Evolutionary conservation across 192 early-diverging fungal species (phyloP), one percentile per base, ranked within the genome.

Genomic region (Coemansia javaensis): DNA sequence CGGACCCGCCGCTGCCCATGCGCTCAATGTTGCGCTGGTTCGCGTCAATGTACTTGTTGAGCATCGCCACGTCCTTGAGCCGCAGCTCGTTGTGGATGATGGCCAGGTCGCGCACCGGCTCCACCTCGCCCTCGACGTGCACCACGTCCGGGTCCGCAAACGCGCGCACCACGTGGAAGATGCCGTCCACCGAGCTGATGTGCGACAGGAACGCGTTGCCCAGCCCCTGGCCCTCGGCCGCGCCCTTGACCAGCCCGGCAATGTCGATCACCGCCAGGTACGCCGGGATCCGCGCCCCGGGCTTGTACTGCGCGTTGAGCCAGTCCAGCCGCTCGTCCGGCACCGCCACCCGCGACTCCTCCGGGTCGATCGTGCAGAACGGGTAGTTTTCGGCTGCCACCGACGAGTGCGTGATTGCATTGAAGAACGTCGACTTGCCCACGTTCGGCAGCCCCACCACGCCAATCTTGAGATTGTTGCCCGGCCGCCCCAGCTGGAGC

Each of bases 361-460:
- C 77, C 15, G 96, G 96, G 56, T 96, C 92, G 67, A 89, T 93
- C 24, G 91, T 97, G 75, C 90, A 94, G 82, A 98, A 98, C 47
- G 96, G 96, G 66, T 91, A 97, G 81, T 97, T 98, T 62, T 93
- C 92, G 35, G 93, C 85, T 17, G 82, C 69, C 11, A 74, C 82
- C 17, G 78, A 57, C 33, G 77, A 82, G 56, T 78, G 84, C 44
- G 85, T 85, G 49, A 91, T 79, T 28, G 85, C 87, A 64, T 91
- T 89, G 77, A 91, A 90, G 58, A 89, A 84, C 25, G 87, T 84
- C n/a, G 85, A 89, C 69, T 91, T 88, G 51, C 82, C 97, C 28
- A 99, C 92, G 58, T 99, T 99, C 56, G 97, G 97, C 56, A 99
- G 77, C 32, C 97, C 97, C 23, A 99, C 94, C 25, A 97, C 90